Percentiles rank a stretch among this genome's conserved stretches.
Evolutionary conservation across 116 monocot species (phyloP).

Genomic region (Trichopus zeylanicus): DNA sequence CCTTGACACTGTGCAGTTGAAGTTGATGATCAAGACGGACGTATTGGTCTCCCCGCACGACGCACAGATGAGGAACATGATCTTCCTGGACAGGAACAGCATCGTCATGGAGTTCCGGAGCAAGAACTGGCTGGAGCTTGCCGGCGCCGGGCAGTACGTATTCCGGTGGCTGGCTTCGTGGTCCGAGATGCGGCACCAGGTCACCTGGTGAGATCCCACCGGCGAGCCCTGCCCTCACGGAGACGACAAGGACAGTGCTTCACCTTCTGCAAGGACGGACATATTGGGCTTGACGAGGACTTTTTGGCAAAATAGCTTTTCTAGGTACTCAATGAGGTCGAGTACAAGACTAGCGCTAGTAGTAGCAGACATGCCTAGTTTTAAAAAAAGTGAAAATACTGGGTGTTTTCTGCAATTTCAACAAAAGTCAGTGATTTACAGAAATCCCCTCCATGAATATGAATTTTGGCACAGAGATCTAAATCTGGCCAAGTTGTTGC

Average conservation of each 20-base stretch:
- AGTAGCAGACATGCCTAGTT: neutral
- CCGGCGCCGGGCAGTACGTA: constrained; percentile 30
- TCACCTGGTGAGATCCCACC: constrained; percentile 29
- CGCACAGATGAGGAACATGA: constrained; percentile 46
- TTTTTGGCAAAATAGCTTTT: constrained; percentile 36
- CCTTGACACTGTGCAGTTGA: constrained; percentile 16
- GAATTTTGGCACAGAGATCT: too few relatives aligned
- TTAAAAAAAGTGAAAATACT: too few relatives aligned
- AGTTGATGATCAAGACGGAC: constrained; percentile 33
- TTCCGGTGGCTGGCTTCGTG: constrained; percentile 29
- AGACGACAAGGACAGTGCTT: constrained; percentile 14
- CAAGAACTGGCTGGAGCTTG: constrained; percentile 38
- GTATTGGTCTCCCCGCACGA: constrained; percentile 31
- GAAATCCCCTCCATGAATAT: too few relatives aligned
- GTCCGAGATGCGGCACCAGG: constrained; percentile 23
- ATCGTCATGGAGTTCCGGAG: constrained; percentile 55
- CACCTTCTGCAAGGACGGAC: constrained; percentile 36
- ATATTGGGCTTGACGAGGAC: constrained; percentile 29
- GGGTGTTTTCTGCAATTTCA: too few relatives aligned
- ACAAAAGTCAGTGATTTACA: too few relatives aligned
- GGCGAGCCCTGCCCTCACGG: constrained; percentile 26
- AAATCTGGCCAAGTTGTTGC: too few relatives aligned
- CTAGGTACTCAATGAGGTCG: constrained; percentile 26
- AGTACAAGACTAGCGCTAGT: constrained; percentile 19
- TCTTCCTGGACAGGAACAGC: constrained; percentile 56